Evolutionary conservation across 2,329 filamentous ascomycete species (phyloP), one percentile per base, ranked within the genome.

Genomic region (Colletotrichum gigasporum): DNA sequence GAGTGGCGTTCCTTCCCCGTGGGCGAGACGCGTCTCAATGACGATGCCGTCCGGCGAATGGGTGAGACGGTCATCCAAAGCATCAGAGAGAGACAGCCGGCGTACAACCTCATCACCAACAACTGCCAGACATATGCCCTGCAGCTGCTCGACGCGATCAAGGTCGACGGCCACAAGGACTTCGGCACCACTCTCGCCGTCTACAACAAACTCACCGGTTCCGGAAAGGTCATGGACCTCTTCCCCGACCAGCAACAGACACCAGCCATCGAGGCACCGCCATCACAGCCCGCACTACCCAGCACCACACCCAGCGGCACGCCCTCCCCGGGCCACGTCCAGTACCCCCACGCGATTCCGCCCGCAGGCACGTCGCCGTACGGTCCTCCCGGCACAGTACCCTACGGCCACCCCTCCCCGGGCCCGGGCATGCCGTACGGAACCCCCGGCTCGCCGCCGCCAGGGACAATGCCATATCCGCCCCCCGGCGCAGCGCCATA

Each of bases 81-180:
- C 14, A 87, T 87, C 70, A 75, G 85, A 6, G 72, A 78, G 32
- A 79, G 75, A 51, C 78, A 80, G 9, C 79, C 84, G 0, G 82
- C 76, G 1, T 88, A 88, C 72, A 87, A 87, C 56, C 78, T 88
- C 58, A 87, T 88, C 70, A 83, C 78, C 66, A 88, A 88, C 71
- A 88, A 88, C 72, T 88, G 85, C 71, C 85, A 88, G 68, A 87
- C 83, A 16, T 87, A 84, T 63, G 85, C 83, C 0, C 69, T 86
- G 12, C 74, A 79, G 44, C 73, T 87, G 12, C 79, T 87, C 7
- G 83, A 87, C 61, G 82, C 83, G 28, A 84, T 87, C 61, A 83
- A 86, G 63, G 76, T 83, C 11, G 82, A 83, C 6, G 74, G 78
- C 11, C 79, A 81, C 61, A 80, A 78, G 42, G 78, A 87, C 48